Evolutionary conservation across 1,284 basidiomycete species (phyloP).

Genomic region (Puccinia coronata): DNA sequence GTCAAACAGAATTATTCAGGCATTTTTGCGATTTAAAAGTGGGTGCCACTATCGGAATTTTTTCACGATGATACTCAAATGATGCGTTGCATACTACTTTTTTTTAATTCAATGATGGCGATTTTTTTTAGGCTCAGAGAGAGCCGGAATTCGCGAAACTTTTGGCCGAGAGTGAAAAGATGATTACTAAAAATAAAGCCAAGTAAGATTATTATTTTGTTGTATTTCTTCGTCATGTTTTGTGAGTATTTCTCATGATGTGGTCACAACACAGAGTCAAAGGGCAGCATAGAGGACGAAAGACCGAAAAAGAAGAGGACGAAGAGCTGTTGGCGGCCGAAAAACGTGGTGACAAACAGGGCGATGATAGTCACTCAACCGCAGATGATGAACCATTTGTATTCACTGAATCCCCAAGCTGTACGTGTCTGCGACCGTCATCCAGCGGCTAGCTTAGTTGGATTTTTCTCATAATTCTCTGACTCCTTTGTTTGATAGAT

Average conservation of each 20-base stretch:
- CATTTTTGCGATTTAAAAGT: conserved; percentile 67
- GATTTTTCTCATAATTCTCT: background rate
- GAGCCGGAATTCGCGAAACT: conserved; percentile 92
- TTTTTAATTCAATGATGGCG: background rate
- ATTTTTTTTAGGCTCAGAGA: conserved; percentile 64
- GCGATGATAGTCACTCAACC: conserved; percentile 7
- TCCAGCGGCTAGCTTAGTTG: background rate
- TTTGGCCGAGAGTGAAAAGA: conserved; percentile 69
- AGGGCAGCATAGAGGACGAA: conserved; percentile 75
- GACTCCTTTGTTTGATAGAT: background rate
- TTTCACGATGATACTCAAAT: background rate
- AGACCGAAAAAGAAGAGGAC: conserved; percentile 97
- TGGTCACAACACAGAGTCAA: conserved; percentile 58
- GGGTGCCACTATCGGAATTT: conserved; percentile 61
- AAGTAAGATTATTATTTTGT: conserved; percentile 60
- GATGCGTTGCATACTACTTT: background rate
- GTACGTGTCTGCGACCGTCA: conserved; percentile 61
- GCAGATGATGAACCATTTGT: conserved; percentile 76
- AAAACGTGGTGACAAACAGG: conserved; percentile 40
- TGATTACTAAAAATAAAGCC: conserved; percentile 74
- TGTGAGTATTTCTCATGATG: background rate
- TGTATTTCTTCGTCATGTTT: background rate
- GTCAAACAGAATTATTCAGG: conserved; percentile 92
- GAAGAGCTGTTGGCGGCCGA: conserved; percentile 84
- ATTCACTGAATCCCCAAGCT: conserved; percentile 86